A percentile compares a stretch with the other conserved stretches of the same genome.
Evolutionary conservation across 306 rosid species (phyloP).

Genomic region (Chamaecrista fasciculata): DNA sequence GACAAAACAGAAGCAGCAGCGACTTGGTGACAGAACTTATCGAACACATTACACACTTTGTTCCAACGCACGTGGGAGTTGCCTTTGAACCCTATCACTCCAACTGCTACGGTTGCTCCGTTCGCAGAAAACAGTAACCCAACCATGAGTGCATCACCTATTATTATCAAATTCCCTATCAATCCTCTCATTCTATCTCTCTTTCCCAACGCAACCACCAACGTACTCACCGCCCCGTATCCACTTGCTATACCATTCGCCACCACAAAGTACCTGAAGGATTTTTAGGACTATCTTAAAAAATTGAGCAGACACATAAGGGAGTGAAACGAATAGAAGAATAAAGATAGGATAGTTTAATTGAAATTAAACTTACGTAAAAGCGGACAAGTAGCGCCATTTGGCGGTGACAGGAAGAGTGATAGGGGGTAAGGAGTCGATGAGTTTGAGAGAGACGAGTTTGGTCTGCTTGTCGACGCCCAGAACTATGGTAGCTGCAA

Average conservation of each 20-base stretch:
- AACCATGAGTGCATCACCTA: constrained; percentile 54
- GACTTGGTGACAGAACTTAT: constrained; percentile 51
- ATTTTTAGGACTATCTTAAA: no score
- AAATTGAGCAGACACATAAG: no score
- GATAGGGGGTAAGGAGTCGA: constrained; percentile 46
- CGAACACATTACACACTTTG: constrained; percentile 65
- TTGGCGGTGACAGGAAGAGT: constrained; percentile 56
- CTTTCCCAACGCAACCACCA: constrained; percentile 28
- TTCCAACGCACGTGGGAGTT: constrained; percentile 81
- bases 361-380: constrained; percentile 43
- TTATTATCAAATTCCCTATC: constrained; percentile 7
- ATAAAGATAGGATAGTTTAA: no score
- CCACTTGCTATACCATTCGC: constrained; percentile 57
- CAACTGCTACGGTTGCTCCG: constrained; percentile 59
- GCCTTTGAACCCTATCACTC: constrained; percentile 58
- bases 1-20: constrained; percentile 45
- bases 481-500: constrained; percentile 53
- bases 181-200: constrained; percentile 29
- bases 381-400: constrained; percentile 67
- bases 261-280: constrained; percentile 73
- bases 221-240: constrained; percentile 51
- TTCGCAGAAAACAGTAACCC: constrained; percentile 65
- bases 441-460: constrained; percentile 32
- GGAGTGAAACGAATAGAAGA: no score
- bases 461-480: constrained; percentile 51